Conservation (phyloP, 2,329 filamentous ascomycete genomes). For the Trichoderma pleuroti region DNA sequence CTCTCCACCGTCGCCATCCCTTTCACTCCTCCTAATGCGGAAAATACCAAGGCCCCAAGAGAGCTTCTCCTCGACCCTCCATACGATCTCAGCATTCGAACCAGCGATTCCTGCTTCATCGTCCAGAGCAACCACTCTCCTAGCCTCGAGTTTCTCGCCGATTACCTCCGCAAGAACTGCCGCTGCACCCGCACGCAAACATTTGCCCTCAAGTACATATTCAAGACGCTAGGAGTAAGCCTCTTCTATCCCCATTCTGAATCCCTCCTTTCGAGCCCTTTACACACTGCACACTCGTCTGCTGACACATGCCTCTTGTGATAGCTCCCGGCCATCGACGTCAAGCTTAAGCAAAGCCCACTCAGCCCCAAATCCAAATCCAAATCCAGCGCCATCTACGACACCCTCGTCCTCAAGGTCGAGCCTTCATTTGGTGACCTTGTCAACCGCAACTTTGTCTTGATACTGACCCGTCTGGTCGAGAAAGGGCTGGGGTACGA, state of each 20-base stretch:
- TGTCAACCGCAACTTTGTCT: not conserved
- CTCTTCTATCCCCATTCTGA: not conserved
- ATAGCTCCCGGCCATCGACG: not conserved
- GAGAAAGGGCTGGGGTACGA: not conserved
- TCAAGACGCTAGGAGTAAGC: not conserved
- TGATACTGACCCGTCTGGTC: not conserved
- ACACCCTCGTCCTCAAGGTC: not conserved
- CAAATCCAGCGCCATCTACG: not conserved
- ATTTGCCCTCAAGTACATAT: no score
- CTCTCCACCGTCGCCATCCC: no score
- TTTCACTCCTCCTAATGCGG: not conserved
- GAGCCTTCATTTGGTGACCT: accelerated
- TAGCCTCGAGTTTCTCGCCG: not conserved
- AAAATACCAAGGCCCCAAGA: not conserved
- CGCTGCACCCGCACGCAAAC: no score
- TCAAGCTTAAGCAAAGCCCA: not conserved
- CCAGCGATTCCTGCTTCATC: not conserved
- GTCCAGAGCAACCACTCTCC: not conserved
- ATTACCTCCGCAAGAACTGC: not conserved
- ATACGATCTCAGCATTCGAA: not conserved
- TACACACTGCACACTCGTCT: not conserved
- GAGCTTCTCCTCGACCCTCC: not conserved
- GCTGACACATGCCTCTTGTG: not conserved
- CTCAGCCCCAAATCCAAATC: not conserved
- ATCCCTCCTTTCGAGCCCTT: not conserved